These are phyloP conservation scores for Alternaria dauci DNA, from an alignment of 2,329 filamentous ascomycete genomes.

Conservation along the genomic window DNA sequence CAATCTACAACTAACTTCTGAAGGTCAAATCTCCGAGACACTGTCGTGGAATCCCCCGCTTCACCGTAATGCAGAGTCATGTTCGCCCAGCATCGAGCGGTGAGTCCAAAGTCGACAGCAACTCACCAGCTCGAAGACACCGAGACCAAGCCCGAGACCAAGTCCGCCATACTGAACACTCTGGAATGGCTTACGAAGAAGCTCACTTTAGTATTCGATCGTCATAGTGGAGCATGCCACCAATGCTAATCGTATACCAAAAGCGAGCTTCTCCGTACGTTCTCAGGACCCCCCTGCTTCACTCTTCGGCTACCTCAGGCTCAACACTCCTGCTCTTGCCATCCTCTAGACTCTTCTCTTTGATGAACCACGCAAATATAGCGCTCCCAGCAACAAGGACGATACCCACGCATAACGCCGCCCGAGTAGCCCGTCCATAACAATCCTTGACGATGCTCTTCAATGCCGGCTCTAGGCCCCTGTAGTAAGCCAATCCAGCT, in stretches of 20 bases:
- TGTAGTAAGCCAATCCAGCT: conserved; percentile 74
- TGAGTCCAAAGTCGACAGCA: background rate
- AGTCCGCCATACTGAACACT: background rate
- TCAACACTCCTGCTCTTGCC: conserved; percentile 2
- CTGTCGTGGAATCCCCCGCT: background rate
- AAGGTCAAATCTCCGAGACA: background rate
- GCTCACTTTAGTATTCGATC: background rate
- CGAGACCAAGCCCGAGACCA: background rate
- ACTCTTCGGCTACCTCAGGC: background rate
- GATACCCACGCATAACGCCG: conserved; percentile 61
- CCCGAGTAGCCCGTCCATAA: conserved; percentile 67
- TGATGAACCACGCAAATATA: conserved; percentile 55
- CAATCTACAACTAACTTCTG: background rate
- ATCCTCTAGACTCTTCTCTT: conserved; percentile 51
- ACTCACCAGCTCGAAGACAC: background rate
- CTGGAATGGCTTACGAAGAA: background rate
- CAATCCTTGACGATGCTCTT: conserved; percentile 69
- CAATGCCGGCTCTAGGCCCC: conserved; percentile 67
- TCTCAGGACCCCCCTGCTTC: background rate
- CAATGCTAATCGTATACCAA: background rate
- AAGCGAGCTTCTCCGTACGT: background rate
- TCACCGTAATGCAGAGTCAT: background rate
- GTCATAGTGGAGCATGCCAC: background rate
- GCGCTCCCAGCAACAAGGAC: conserved; percentile 61
- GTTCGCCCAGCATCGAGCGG: conserved; percentile 2